Evolutionary conservation across 75 land plant species (phyloP).

Genomic region (Pseudotsuga menziesii): DNA sequence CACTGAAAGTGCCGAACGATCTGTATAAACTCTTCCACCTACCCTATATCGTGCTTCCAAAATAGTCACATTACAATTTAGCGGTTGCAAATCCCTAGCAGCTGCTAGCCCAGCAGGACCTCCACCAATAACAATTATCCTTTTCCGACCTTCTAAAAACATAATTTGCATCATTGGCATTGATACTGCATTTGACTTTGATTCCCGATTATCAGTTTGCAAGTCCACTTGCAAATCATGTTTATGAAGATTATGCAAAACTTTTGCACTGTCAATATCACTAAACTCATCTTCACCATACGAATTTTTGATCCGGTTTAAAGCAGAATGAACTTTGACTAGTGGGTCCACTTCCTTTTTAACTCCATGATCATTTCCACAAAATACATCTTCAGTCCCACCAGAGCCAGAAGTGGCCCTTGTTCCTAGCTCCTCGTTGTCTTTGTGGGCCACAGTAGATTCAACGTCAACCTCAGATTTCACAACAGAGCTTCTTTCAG

Average conservation of each 20-base stretch:
- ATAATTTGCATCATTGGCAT: not conserved
- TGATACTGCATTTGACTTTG: slow-evolving; percentile 1
- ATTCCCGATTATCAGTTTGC: slow-evolving; percentile 9
- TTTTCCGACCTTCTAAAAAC: slow-evolving; percentile 35
- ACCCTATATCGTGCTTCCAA: slow-evolving; percentile 89
- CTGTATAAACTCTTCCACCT: slow-evolving; percentile 95
- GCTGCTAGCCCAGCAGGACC: slow-evolving; percentile 97
- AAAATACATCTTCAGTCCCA: not conserved
- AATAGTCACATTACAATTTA: slow-evolving; percentile 65
- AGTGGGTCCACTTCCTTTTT: not conserved
- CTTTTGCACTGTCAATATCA: slow-evolving; percentile 28
- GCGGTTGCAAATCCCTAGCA: slow-evolving; percentile 81
- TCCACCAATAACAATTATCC: slow-evolving; percentile 80
- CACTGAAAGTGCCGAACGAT: slow-evolving; percentile 76
- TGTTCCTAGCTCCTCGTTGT: not conserved
- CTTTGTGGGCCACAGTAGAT: not conserved
- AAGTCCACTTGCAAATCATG: slow-evolving; percentile 15
- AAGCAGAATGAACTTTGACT: not conserved
- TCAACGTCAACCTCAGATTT: not conserved
- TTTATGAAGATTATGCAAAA: slow-evolving; percentile 30
- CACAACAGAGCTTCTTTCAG: not conserved
- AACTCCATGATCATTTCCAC: not conserved
- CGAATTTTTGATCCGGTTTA: slow-evolving; percentile 4
- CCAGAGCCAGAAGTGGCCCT: not conserved
- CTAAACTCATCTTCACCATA: slow-evolving; percentile 25